These are phyloP conservation scores for Fusarium devonianum DNA, from an alignment of 2,329 filamentous ascomycete genomes.

Conservation along the genomic window DNA sequence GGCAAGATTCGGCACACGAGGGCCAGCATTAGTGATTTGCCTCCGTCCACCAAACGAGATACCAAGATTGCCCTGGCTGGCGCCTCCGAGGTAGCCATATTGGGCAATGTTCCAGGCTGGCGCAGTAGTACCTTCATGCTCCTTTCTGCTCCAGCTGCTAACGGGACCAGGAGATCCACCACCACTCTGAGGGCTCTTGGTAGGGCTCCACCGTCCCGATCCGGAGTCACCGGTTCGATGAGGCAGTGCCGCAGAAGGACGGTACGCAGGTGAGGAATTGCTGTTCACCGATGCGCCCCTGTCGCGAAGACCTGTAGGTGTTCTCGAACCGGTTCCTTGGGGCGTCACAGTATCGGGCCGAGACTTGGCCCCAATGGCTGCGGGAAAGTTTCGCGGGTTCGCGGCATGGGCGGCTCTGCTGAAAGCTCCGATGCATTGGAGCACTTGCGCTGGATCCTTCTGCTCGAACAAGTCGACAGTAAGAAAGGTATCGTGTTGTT, in stretches of 20 bases:
- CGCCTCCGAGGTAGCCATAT: slow-evolving; percentile 97
- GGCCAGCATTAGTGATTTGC: slow-evolving; percentile 87
- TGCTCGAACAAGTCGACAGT: slow-evolving; percentile 95
- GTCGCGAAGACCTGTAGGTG: slow-evolving; percentile 55
- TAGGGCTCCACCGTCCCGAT: slow-evolving; percentile 67
- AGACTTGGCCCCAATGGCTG: slow-evolving; percentile 75
- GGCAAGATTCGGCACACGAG: slow-evolving; percentile 78
- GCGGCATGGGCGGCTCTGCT: slow-evolving; percentile 81
- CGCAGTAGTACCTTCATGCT: slow-evolving; percentile 79
- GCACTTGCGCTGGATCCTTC: slow-evolving; percentile 94
- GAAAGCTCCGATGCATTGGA: slow-evolving; percentile 92
- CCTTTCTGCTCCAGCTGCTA: slow-evolving; percentile 89
- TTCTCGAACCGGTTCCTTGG: slow-evolving; percentile 65
- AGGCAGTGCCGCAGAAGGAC: slow-evolving; percentile 50
- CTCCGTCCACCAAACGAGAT: slow-evolving; percentile 90
- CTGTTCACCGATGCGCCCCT: slow-evolving; percentile 64
- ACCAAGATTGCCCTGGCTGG: slow-evolving; percentile 93
- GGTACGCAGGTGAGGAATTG: slow-evolving; percentile 62
- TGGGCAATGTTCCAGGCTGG: slow-evolving; percentile 99
- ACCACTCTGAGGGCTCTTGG: slow-evolving; percentile 65
- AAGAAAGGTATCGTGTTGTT: slow-evolving; percentile 93
- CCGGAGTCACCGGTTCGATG: slow-evolving; percentile 61
- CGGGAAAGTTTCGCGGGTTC: slow-evolving; percentile 77
- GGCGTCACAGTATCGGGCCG: slow-evolving; percentile 68
- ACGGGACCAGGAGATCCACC: slow-evolving; percentile 63